These are phyloP conservation scores for Candida endomychidarum DNA, from an alignment of 805 yeast genomes.

Conservation along the genomic window DNA sequence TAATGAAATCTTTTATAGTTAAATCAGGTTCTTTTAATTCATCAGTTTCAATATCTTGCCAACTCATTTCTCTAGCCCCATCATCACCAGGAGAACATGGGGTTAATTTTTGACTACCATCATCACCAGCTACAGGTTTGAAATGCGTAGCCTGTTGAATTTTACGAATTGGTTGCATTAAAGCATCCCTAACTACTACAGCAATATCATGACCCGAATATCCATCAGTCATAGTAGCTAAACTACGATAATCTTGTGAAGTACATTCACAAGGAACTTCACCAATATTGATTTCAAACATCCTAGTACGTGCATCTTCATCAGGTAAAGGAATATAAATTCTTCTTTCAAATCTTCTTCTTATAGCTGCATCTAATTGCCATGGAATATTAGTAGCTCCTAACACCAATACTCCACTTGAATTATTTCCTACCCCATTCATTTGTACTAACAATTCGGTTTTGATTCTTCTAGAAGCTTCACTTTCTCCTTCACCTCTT, in stretches of 20 bases:
- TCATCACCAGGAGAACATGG: conserved; percentile 98
- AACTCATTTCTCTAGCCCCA: conserved; percentile 83
- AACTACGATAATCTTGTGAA: conserved; percentile 67
- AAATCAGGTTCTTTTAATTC: conserved; percentile 88
- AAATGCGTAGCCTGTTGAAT: conserved; percentile 97
- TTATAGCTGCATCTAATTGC: conserved; percentile 96
- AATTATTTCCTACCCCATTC: conserved; percentile 98
- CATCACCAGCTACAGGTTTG: conserved; percentile 54
- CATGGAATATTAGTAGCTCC: conserved; percentile 99
- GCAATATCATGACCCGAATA: conserved; percentile 97
- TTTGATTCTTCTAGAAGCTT: conserved; percentile 92
- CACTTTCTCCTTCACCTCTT: conserved; percentile 96
- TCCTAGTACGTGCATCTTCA: conserved; percentile 82
- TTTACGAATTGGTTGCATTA: conserved; percentile 96
- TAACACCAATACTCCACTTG: conserved; percentile 86
- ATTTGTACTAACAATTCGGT: conserved; percentile 95
- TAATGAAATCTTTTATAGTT: conserved; percentile 87
- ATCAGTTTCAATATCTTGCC: conserved; percentile 90
- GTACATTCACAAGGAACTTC: conserved; percentile 79
- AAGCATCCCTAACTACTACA: conserved; percentile 93
- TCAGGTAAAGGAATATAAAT: conserved; percentile 96
- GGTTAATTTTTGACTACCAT: conserved; percentile 52
- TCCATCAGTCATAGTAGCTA: conserved; percentile 95
- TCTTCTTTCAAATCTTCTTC: conserved; percentile 94
- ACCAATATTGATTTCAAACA: conserved; percentile 94